Evolutionary conservation across 1,284 basidiomycete species (phyloP).

Genomic region (Pseudozyma sp.): DNA sequence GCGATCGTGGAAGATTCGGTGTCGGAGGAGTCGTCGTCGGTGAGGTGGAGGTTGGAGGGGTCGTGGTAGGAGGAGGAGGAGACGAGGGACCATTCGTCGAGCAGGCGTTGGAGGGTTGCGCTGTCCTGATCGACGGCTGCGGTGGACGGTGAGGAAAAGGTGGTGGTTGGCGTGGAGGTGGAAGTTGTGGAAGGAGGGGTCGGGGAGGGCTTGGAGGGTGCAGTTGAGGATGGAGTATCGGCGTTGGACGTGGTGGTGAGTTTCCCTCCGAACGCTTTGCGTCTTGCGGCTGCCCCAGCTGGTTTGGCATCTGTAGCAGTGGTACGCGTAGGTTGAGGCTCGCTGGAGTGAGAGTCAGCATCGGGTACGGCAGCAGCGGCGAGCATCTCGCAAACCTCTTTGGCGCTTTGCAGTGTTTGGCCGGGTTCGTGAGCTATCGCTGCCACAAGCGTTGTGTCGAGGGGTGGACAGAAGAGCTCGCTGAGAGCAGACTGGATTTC

Average conservation of each 20-base stretch:
- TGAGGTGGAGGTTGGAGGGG: slow-evolving; percentile 42
- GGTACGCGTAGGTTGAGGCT: neutral
- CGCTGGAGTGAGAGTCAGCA: neutral
- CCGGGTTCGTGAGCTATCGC: slow-evolving; percentile 51
- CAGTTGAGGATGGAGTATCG: neutral
- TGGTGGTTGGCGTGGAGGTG: slow-evolving; percentile 1
- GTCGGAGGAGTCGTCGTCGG: slow-evolving; percentile 47
- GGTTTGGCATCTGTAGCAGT: neutral
- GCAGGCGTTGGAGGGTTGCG: slow-evolving; percentile 36
- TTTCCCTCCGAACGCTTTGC: slow-evolving; percentile 28
- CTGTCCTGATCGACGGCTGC: slow-evolving; percentile 11
- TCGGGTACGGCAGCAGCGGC: slow-evolving; percentile 37
- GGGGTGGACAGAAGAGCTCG: slow-evolving; percentile 47
- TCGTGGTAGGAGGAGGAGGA: slow-evolving; percentile 27
- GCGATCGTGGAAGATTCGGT: slow-evolving; percentile 6
- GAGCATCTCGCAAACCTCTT: slow-evolving; percentile 45
- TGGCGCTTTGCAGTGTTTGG: slow-evolving; percentile 53
- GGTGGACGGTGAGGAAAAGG: slow-evolving; percentile 3
- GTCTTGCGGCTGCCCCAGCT: slow-evolving; percentile 5
- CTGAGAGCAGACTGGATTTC: slow-evolving; percentile 39
- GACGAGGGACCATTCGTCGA: slow-evolving; percentile 49
- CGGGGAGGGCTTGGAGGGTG: too few relatives aligned
- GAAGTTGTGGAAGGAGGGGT: neutral
- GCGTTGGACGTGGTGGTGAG: slow-evolving; percentile 9
- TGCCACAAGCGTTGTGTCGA: slow-evolving; percentile 57